A percentile compares a stretch with the other conserved stretches of the same genome.
Evolutionary conservation across 1,139 yeast species (phyloP).

Genomic region (Spencermartinsiella ligniputridi): DNA sequence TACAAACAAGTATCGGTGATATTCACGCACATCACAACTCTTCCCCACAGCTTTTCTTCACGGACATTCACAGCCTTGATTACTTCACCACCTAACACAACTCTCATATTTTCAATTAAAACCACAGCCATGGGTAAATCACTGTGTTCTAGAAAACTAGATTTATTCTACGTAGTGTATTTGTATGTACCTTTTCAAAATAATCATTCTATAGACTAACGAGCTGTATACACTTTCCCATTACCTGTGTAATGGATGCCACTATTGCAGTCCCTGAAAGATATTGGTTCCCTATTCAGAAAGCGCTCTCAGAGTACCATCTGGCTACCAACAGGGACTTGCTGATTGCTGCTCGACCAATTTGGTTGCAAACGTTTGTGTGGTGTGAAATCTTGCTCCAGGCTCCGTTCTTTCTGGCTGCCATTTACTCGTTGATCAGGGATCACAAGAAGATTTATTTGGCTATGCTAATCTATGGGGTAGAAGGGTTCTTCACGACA

Average conservation of each 20-base stretch:
- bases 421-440: conserved; percentile 27
- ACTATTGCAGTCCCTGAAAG: conserved; percentile 58
- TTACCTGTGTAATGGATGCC: conserved; percentile 72
- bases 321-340: conserved; percentile 63
- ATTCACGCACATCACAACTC: no score
- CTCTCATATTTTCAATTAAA: no score
- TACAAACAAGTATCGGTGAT: conserved; percentile 7
- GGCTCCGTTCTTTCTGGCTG: conserved; percentile 66
- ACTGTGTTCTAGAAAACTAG: conserved; percentile 30
- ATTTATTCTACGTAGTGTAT: conserved; percentile 49
- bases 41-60: no score
- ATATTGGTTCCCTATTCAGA: conserved; percentile 48
- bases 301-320: conserved; percentile 52
- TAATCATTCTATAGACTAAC: conserved; percentile 4
- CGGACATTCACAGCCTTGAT: no score
- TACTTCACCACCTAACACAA: no score
- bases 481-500: conserved; percentile 73
- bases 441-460: conserved; percentile 40
- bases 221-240: conserved; percentile 58
- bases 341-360: conserved; percentile 52
- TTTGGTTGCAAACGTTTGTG: conserved; percentile 71
- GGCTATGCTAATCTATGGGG: conserved; percentile 60
- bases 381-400: conserved; percentile 68
- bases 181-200: conserved; percentile 29
- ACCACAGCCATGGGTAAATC: conserved; percentile 6